A percentile compares a stretch with the other conserved stretches of the same genome.
Evolutionary conservation across 2,329 filamentous ascomycete species (phyloP).

Genomic region (Fusarium devonianum): DNA sequence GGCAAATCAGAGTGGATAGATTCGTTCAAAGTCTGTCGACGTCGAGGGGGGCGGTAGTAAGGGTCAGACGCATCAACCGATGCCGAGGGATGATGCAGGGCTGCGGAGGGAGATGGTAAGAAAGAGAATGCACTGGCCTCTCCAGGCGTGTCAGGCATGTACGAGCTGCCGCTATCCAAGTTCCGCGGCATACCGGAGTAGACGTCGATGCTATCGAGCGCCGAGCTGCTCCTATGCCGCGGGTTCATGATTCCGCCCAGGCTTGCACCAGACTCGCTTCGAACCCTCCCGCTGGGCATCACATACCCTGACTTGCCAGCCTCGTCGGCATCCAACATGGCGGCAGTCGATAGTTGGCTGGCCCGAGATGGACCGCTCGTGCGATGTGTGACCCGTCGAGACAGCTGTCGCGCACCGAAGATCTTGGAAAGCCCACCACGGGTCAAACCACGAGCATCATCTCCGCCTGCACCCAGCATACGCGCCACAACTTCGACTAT

Average conservation of each 20-base stretch:
- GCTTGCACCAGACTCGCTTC: constrained; percentile 69
- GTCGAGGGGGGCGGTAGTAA: constrained; percentile 86
- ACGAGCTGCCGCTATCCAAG: constrained; percentile 68
- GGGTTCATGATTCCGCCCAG: constrained; percentile 58
- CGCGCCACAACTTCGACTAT: constrained; percentile 87
- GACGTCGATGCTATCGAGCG: constrained; percentile 59
- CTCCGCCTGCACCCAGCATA: constrained; percentile 81
- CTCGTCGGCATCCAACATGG: constrained; percentile 76
- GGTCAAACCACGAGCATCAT: constrained; percentile 72
- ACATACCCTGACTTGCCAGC: constrained; percentile 68
- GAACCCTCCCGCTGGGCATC: constrained; percentile 60
- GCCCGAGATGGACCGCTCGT: constrained; percentile 69
- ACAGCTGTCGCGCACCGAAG: constrained; percentile 89
- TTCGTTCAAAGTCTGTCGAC: constrained; percentile 65
- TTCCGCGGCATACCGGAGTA: constrained; percentile 55
- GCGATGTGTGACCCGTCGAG: constrained; percentile 71
- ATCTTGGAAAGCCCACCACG: constrained; percentile 88
- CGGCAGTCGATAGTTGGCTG: constrained; percentile 82
- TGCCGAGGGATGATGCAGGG: constrained; percentile 54
- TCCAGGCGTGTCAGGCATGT: constrained; percentile 76
- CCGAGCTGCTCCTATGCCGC: constrained; percentile 62
- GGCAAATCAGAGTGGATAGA: constrained; percentile 45
- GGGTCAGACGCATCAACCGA: constrained; percentile 70
- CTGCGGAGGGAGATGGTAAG: constrained; percentile 63
- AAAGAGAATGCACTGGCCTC: constrained; percentile 77